These are phyloP conservation scores for Boletus subcaerulescens DNA, from an alignment of 768 basidiomycete genomes.

Conservation along the genomic window DNA sequence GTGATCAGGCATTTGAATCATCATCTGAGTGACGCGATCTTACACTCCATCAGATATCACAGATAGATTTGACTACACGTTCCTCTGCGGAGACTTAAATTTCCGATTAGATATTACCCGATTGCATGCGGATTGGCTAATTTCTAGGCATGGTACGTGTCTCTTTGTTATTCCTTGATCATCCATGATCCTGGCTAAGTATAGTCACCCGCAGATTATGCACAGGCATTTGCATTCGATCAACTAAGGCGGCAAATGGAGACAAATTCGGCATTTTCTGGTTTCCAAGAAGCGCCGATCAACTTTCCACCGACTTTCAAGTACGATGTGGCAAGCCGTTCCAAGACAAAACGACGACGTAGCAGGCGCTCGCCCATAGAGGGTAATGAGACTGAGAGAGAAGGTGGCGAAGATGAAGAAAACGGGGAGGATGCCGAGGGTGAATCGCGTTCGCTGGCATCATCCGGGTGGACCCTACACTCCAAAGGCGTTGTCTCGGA, in stretches of 20 bases:
- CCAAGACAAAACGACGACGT: slow-evolving; percentile 40
- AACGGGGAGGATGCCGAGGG: slow-evolving; percentile 41
- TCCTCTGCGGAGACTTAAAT: slow-evolving; percentile 89
- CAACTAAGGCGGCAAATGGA: slow-evolving; percentile 80
- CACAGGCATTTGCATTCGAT: slow-evolving; percentile 86
- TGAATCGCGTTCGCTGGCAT: slow-evolving; percentile 54
- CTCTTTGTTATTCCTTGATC: not conserved
- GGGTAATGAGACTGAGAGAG: slow-evolving; percentile 40
- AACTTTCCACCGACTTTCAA: slow-evolving; percentile 94
- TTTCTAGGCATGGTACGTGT: slow-evolving; percentile 67
- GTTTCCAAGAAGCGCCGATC: slow-evolving; percentile 79
- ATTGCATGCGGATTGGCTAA: slow-evolving; percentile 92
- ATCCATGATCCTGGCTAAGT: slow-evolving; percentile 6
- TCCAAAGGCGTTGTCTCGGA: slow-evolving; percentile 36
- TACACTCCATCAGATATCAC: slow-evolving; percentile 54
- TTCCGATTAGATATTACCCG: slow-evolving; percentile 87
- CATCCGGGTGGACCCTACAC: slow-evolving; percentile 46
- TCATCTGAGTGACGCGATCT: slow-evolving; percentile 4
- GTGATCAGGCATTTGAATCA: slow-evolving; percentile 32
- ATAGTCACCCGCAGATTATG: slow-evolving; percentile 54
- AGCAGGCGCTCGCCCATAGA: slow-evolving; percentile 38
- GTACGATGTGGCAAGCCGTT: slow-evolving; percentile 70
- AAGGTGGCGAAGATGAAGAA: slow-evolving; percentile 34
- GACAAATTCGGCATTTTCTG: slow-evolving; percentile 62
- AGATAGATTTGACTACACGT: slow-evolving; percentile 86